A percentile compares a stretch with the other conserved stretches of the same genome.
These are phyloP conservation scores for Helotiales sp. DNA, from an alignment of 2,329 filamentous ascomycete genomes.

Conservation along the genomic window DNA sequence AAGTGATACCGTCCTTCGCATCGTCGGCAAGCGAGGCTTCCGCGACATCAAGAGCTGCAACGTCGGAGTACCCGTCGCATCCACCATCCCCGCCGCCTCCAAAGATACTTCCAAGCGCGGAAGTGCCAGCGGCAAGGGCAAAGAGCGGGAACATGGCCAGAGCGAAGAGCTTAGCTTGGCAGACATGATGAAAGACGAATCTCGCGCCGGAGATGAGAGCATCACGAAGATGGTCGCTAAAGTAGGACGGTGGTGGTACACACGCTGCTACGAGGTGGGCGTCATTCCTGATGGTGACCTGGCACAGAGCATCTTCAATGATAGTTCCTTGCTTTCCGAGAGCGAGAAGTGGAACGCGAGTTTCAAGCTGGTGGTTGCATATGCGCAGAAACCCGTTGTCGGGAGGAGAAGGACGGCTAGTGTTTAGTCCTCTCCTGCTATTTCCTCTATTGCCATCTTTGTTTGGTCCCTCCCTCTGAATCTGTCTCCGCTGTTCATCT, in stretches of 20 bases:
- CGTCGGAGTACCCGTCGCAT: constrained; percentile 77
- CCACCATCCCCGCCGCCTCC: constrained; percentile 46
- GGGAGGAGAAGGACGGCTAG: constrained; percentile 37
- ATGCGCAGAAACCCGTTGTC: constrained; percentile 54
- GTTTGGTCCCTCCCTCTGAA: not conserved
- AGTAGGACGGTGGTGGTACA: constrained; percentile 97
- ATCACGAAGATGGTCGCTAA: constrained; percentile 92
- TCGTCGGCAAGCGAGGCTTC: constrained; percentile 73
- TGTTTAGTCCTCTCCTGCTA: constrained; percentile 37
- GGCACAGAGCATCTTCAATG: constrained; percentile 74
- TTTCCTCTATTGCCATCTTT: not conserved
- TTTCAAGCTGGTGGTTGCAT: constrained; percentile 88
- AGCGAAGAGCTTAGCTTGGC: constrained; percentile 61
- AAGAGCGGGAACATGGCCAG: constrained; percentile 39
- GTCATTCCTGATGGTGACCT: constrained; percentile 53
- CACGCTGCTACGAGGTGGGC: constrained; percentile 82
- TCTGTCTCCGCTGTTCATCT: not conserved
- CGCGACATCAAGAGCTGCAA: constrained; percentile 75
- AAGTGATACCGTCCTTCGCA: constrained; percentile 65
- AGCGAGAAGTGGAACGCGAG: constrained; percentile 87
- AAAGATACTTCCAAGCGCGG: constrained; percentile 16
- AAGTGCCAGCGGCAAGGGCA: constrained; percentile 25
- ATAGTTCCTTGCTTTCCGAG: constrained; percentile 76
- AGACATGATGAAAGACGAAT: constrained; percentile 74
- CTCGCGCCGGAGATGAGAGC: constrained; percentile 75